Base-by-base conservation (phyloP, 164 flowering plant species). In the Echeveria elegans region DNA sequence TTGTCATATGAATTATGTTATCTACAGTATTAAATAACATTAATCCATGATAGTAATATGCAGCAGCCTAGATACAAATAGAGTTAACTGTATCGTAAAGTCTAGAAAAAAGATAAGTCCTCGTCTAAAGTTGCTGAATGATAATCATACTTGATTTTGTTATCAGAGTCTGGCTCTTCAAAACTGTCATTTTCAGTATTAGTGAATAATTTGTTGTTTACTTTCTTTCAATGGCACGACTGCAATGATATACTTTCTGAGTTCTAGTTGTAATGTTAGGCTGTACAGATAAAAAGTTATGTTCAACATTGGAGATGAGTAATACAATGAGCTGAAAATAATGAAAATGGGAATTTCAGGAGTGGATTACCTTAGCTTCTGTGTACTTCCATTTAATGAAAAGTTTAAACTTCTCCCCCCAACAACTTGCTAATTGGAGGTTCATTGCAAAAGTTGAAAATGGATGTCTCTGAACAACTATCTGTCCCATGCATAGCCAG, bases 41-140 rank as follows among this genome's bases (percentile, higher is more conserved):
- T 71, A 91, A 68, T 50, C 99, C 99, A 76, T 94, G 99, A 75
- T 88, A 94, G 78, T 94, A 94, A 71, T 94, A 94, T 61, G 99
- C 99, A 67, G 95, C 94, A 67, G 97, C 96, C 99, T 94, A 77
- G 19, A 48, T 71, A 71, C 1, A 48, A 18, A 48, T 48, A 16
- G 53, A 19, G 23, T 18, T 18, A 48, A 48, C 9, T 16, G n/a
- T 48, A 23, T 9, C 4, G 53, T 8, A 16, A 19, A 19, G 53
- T 19, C 24, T 19, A 48, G 53, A 19, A 9, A 48, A 19, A 47
- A 45, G 15, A 18, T 7, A 9, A n/a, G 6, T 48, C 53, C 23
- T 48, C 6, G 5, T 48, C 23, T 19, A 16, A 12, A 48, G 53
- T 19, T 48, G 53, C 53, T 48, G 53, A 48, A 48, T 48, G 2